phyloP scores from a whole-genome alignment of 352 stramenopile genomes.

The Phytopythium oedochilum region DNA sequence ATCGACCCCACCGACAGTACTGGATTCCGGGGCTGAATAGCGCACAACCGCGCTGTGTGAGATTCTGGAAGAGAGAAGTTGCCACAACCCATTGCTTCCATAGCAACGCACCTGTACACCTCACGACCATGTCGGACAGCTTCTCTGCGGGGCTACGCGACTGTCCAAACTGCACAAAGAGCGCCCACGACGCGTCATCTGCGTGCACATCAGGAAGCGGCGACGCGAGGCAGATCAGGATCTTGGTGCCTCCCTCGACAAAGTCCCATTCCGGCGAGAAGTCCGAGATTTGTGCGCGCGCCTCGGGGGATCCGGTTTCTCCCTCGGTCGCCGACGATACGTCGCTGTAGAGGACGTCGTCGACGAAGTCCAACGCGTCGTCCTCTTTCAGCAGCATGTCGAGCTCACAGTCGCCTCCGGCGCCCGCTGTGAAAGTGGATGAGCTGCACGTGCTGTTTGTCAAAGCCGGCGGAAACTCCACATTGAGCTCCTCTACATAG shows the following conservation, averaged over 20 bases:
- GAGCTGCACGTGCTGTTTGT: neutral
- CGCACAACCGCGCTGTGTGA: neutral
- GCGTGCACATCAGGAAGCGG: conserved; percentile 22
- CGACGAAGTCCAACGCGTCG: conserved; percentile 18
- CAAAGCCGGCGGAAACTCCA: neutral
- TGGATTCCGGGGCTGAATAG: conserved; percentile 37
- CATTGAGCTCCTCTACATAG: neutral
- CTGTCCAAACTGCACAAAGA: conserved; percentile 77
- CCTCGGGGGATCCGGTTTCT: conserved; percentile 7
- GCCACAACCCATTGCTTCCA: neutral
- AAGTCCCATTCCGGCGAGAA: conserved; percentile 87
- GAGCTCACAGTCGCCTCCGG: conserved; percentile 3
- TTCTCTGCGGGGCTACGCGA: conserved; percentile 44
- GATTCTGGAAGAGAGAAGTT: neutral
- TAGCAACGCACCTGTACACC: conserved; percentile 68
- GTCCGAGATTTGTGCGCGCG: conserved; percentile 60
- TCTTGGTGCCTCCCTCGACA: conserved; percentile 63
- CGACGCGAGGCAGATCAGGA: conserved; percentile 71
- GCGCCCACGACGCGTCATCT: conserved; percentile 17
- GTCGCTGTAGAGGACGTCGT: conserved; percentile 31
- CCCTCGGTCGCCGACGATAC: neutral
- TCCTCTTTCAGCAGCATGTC: conserved; percentile 24
- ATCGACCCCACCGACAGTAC: conserved; percentile 36
- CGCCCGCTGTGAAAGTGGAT: neutral
- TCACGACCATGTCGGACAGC: conserved; percentile 67